phyloP scores from a whole-genome alignment of 495 filamentous ascomycete species.

The Aspergillus campestris region DNA sequence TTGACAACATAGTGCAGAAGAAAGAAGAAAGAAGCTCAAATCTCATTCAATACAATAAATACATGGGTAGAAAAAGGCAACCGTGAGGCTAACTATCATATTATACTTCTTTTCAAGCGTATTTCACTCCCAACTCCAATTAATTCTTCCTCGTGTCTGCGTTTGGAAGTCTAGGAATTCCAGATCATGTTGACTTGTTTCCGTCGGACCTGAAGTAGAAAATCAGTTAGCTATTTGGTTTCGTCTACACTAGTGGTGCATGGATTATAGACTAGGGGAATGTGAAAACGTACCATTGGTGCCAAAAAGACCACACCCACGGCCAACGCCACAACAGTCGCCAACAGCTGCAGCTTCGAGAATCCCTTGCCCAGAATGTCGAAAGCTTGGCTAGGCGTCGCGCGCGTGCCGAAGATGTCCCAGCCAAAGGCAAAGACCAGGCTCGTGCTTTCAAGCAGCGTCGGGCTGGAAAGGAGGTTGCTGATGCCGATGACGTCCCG shows the following conservation, averaged over 20 bases:
- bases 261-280: neutral
- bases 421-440: constrained; percentile 80
- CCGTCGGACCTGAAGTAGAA: constrained; percentile 22
- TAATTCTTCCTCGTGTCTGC: too few relatives aligned
- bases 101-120: too few relatives aligned
- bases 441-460: constrained; percentile 85
- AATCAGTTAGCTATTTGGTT: constrained; percentile 8
- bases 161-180: constrained; percentile 11
- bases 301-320: constrained; percentile 66
- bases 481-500: constrained; percentile 71
- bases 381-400: constrained; percentile 78
- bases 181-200: constrained; percentile 37
- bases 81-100: too few relatives aligned
- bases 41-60: too few relatives aligned
- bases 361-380: constrained; percentile 92
- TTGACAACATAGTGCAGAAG: too few relatives aligned
- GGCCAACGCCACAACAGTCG: constrained; percentile 70
- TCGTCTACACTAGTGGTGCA: neutral
- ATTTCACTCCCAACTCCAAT: too few relatives aligned
- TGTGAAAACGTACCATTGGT: constrained; percentile 62
- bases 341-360: constrained; percentile 74
- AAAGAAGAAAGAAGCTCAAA: too few relatives aligned
- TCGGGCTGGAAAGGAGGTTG: constrained; percentile 62
- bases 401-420: constrained; percentile 80
- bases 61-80: too few relatives aligned